Base-by-base conservation (phyloP, 2,329 filamentous ascomycete species). In the Aspergillus eucalypticola region DNA sequence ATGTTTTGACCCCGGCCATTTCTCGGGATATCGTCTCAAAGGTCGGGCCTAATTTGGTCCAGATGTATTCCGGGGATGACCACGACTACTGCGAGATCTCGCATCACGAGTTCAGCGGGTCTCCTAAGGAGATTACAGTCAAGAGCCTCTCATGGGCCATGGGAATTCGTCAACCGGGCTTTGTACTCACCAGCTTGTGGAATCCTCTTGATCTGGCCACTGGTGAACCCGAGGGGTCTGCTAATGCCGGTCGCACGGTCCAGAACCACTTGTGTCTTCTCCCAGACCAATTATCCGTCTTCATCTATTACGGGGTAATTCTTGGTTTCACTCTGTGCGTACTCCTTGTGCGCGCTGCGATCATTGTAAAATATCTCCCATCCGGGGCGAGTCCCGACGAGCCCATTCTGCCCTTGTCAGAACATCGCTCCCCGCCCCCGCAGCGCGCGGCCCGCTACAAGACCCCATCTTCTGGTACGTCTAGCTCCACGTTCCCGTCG, bases 111-210 rank as follows among this genome's bases (percentile, higher is more conserved):
- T 86, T 88, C 60, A 87, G 87, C 64, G 83, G 83, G 35, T 79
- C 81, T 0, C 83, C 82, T 5, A 84, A 83, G 25, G 95, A 99
- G 74, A 96, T 97, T 65, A 99, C 95, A 0, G 92, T 98, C 68
- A 99, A 99, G 79, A 93, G 90, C 71, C 87, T 96, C 66, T 96
- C 89, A 70, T 96, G 94, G 92, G 92, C 92, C 17, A 98, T 98
- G 95, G 93, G 95, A 8, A 90, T 99, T 1, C 85, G 91, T 0
- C 88, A 85, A 5, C 95, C 95, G 0, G 95, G 92, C 0, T 95
- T 99, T 67, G 81, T 95, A 63, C 87, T 97, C 78, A 85, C 92
- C 42, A 96, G 92, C 73, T 81, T 99, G 59, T 97, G 92, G 86
- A 98, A 99, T 72, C 95, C 95, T 0, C 83, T 98, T 57, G 90